Percentiles rank a stretch among this genome's conserved stretches.
These are phyloP conservation scores for Salicornia ramosissima DNA, from an alignment of 148 eudicot genomes.

Conservation along the genomic window DNA sequence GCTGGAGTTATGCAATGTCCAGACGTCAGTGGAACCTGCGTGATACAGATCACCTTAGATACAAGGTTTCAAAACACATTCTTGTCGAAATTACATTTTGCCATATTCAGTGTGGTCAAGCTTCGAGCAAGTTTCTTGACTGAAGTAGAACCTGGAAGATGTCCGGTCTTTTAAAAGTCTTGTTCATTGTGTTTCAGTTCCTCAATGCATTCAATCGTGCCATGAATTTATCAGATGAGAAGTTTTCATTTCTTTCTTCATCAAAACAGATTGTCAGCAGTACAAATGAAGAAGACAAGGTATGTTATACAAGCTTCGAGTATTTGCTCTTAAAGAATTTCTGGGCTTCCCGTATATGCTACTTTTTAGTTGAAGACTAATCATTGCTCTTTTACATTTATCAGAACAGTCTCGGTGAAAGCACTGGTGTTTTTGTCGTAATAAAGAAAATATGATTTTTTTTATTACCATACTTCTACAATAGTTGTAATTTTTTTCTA, in stretches of 20 bases:
- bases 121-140: neutral
- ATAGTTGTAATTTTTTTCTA: neutral
- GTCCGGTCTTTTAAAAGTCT: neutral
- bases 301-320: constrained; percentile 17
- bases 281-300: constrained; percentile 78
- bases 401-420: neutral
- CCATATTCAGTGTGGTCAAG: neutral
- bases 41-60: constrained; percentile 88
- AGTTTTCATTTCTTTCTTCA: constrained; percentile 65
- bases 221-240: constrained; percentile 90
- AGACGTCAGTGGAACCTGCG: constrained; percentile 96
- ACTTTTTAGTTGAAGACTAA: neutral
- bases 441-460: neutral
- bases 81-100: neutral
- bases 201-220: constrained; percentile 82
- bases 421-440: neutral
- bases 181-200: constrained; percentile 39
- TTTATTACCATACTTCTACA: neutral
- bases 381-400: neutral
- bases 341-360: neutral
- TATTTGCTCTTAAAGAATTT: neutral
- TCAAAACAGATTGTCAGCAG: constrained; percentile 83
- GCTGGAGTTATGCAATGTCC: constrained; percentile 88
- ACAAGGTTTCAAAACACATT: constrained; percentile 49
- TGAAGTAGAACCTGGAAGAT: neutral